Base-by-base conservation (phyloP, 2,329 filamentous ascomycete genomes). In the Diaporthe australafricana region DNA sequence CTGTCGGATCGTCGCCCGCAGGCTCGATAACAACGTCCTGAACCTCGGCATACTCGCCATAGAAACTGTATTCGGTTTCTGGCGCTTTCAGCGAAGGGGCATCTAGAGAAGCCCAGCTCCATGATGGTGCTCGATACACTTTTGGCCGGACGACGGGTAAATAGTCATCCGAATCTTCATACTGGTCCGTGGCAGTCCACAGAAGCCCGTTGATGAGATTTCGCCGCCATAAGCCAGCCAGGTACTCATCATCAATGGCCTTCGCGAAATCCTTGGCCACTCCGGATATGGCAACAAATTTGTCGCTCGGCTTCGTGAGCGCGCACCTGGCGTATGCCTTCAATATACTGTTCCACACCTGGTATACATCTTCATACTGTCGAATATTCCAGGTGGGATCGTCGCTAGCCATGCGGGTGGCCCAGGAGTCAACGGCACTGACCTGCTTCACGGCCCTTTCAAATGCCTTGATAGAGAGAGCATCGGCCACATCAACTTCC, bases 41-140 rank as follows among this genome's bases (percentile, higher is more conserved):
- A 0, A 73, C 16, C 5, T 68, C 38, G 17, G 25, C 55, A 3
- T 57, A 71, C 1, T 67, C 60, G 6, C 52, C 62, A 5, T 11
- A n/a, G 5, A 56, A 3, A 1, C 30, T 3, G 8, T 4, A 11
- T 25, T 45, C 47, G 17, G 17, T 1, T 6, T 16, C 8, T 2
- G 48, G 32, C 11, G 45, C 20, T 16, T 1, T 8, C 8, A 30
- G 48, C 9, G 14, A 60, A 3, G 53, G 40, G 11, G 55, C 22
- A 20, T 70, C 47, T 9, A 71, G 9, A 9, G 25, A 71, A 20
- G 72, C 72, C 72, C 72, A 73, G 32, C 72, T 73, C 72, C 72
- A 73, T 6, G 63, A 35, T 0, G 72, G 72, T 6, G 72, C 72
- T 32, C 72, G 62, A 20, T 69, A 73, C 9, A 7, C 3, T 1